Evolutionary conservation across 495 filamentous ascomycete genomes (phyloP).

Genomic region (Wilcoxina mikolae): DNA sequence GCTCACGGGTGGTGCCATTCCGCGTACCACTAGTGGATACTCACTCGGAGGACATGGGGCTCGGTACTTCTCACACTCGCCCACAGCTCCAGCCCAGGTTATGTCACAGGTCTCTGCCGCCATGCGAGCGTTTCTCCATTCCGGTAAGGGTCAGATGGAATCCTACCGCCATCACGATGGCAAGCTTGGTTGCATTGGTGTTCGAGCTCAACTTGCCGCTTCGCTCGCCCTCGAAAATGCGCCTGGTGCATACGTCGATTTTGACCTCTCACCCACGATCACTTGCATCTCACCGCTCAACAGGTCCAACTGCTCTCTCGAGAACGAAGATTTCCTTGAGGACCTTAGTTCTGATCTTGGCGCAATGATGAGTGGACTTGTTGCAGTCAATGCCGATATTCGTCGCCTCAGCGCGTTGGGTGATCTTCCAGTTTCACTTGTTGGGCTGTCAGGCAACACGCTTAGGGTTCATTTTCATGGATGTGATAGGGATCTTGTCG

Average conservation of each 20-base stretch:
- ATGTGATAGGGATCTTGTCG: slow-evolving; percentile 71
- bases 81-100: slow-evolving; percentile 72
- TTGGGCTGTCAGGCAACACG: slow-evolving; percentile 36
- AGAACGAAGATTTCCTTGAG: slow-evolving; percentile 67
- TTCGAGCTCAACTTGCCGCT: slow-evolving; percentile 25
- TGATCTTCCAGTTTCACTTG: slow-evolving; percentile 65
- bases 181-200: slow-evolving; percentile 10
- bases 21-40: slow-evolving; percentile 78
- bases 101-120: slow-evolving; percentile 88
- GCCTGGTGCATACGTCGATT: slow-evolving; percentile 70
- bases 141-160: slow-evolving; percentile 72
- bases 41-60: slow-evolving; percentile 54
- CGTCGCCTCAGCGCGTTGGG: slow-evolving; percentile 60
- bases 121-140: slow-evolving; percentile 76
- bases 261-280: slow-evolving; percentile 71
- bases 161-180: slow-evolving; percentile 31
- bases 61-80: slow-evolving; percentile 78
- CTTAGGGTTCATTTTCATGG: slow-evolving; percentile 80
- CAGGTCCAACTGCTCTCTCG: slow-evolving; percentile 39
- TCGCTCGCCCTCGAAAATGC: slow-evolving; percentile 28
- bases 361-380: slow-evolving; percentile 67
- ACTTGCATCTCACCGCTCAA: slow-evolving; percentile 58
- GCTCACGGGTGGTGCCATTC: slow-evolving; percentile 73
- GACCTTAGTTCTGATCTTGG: slow-evolving; percentile 78
- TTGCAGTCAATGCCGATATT: slow-evolving; percentile 64